Evolutionary conservation across 2,329 filamentous ascomycete species (phyloP).

Genomic region (Septoria petroselini): DNA sequence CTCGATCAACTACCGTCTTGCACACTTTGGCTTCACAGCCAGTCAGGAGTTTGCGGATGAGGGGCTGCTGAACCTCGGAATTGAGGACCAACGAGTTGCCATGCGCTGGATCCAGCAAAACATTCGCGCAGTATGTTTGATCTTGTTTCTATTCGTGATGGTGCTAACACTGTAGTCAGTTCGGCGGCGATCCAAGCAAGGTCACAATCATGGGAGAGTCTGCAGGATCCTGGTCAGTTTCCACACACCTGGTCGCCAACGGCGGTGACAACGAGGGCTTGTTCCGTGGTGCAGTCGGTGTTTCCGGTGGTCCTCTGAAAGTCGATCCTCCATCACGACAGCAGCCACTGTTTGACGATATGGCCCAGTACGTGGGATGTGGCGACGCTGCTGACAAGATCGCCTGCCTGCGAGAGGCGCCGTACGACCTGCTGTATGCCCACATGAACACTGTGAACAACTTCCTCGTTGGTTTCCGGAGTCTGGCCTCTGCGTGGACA

Average conservation of each 20-base stretch:
- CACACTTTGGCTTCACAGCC: conserved; percentile 65
- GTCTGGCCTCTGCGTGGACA: conserved; percentile 19
- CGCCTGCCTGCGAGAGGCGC: conserved; percentile 57
- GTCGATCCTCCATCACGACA: conserved; percentile 16
- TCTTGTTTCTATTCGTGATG: not conserved
- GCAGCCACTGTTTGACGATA: conserved; percentile 51
- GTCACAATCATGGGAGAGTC: conserved; percentile 30
- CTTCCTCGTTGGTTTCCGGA: conserved; percentile 19
- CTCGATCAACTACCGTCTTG: conserved; percentile 55
- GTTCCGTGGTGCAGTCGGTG: conserved; percentile 47
- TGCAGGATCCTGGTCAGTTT: conserved; percentile 45
- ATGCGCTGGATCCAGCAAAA: conserved; percentile 48
- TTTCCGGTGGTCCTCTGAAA: conserved; percentile 47
- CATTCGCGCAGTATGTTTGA: conserved; percentile 31
- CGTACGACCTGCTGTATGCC: conserved; percentile 15
- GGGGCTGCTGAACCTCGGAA: conserved; percentile 48
- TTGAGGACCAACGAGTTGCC: conserved; percentile 42
- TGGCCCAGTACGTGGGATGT: conserved; percentile 45
- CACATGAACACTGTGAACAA: conserved; percentile 18
- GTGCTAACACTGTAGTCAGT: conserved; percentile 29
- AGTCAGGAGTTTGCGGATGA: conserved; percentile 52
- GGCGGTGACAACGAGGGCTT: conserved; percentile 33
- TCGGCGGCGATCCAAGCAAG: conserved; percentile 28
- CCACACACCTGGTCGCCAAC: conserved; percentile 46
- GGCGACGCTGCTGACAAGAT: conserved; percentile 52